phyloP scores from a whole-genome alignment of 352 stramenopile genomes.

The Globisporangium takayamanum region DNA sequence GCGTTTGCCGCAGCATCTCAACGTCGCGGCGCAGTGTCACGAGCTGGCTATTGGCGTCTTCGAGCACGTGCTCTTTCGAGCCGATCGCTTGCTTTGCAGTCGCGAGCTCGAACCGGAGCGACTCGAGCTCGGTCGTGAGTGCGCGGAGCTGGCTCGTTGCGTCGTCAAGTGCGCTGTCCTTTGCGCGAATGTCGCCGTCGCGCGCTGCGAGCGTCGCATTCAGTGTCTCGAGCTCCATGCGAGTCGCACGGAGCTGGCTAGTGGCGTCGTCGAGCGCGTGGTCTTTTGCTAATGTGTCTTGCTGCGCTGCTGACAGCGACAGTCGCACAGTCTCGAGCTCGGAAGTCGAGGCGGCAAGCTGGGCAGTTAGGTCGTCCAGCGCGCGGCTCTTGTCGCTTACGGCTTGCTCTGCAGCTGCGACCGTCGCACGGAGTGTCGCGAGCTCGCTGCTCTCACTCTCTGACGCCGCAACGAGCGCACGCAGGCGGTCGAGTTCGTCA shows the following conservation, averaged over 20 bases:
- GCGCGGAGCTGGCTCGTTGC: neutral
- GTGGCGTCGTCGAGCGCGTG: conserved; percentile 14
- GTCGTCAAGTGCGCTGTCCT: conserved; percentile 4
- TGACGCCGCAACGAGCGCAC: neutral
- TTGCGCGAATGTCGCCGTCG: neutral
- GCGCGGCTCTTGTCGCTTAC: conserved; percentile 5
- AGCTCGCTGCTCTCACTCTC: conserved; percentile 4
- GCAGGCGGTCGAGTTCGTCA: conserved; percentile 5
- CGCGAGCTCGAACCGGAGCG: conserved; percentile 3
- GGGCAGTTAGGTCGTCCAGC: conserved; percentile 1
- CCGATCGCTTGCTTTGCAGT: conserved; percentile 2
- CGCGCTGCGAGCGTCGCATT: conserved; percentile 12
- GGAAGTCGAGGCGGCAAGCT: neutral
- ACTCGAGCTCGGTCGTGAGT: conserved; percentile 2
- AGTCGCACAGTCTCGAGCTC: conserved; percentile 4
- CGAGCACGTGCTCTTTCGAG: conserved; percentile 7
- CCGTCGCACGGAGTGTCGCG: conserved; percentile 2
- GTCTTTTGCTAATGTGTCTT: neutral
- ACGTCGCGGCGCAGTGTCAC: neutral
- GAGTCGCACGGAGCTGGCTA: conserved; percentile 15
- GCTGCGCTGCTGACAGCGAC: neutral
- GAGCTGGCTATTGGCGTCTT: conserved; percentile 4
- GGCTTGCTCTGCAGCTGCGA: neutral
- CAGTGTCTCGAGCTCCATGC: conserved; percentile 13
- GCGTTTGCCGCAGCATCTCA: neutral